phyloP scores from a whole-genome alignment of 148 eudicot species.

The Chenopodium formosanum region DNA sequence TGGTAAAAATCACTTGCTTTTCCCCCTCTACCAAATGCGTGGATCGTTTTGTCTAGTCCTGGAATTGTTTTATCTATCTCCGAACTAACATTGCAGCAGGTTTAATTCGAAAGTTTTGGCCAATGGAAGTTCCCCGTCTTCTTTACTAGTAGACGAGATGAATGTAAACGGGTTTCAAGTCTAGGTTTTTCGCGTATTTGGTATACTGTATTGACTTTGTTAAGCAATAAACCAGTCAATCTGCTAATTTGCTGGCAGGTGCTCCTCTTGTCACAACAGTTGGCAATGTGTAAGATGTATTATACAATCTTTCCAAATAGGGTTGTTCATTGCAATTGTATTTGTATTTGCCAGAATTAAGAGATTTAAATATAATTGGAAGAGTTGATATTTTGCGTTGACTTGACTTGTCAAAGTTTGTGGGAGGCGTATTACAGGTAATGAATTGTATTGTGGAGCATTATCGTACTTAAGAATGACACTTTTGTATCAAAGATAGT shows the following conservation, averaged over 20 bases:
- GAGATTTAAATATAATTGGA: not conserved
- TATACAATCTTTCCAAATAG: not conserved
- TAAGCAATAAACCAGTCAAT: not conserved
- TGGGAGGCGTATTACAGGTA: not conserved
- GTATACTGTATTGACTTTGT: not conserved
- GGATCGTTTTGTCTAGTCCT: not conserved
- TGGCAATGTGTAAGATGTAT: not conserved
- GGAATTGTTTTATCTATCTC: not conserved
- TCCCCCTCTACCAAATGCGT: no score
- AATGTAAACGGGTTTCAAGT: not conserved
- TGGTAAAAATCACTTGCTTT: not conserved
- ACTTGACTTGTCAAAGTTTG: not conserved
- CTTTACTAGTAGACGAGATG: not conserved
- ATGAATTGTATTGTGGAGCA: not conserved
- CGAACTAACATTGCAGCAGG: not conserved
- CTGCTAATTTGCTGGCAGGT: not conserved
- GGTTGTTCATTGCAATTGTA: not conserved
- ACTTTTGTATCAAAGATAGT: not conserved
- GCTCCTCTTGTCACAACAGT: constrained; percentile 11
- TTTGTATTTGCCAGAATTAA: not conserved
- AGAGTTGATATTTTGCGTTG: not conserved
- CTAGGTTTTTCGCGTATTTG: not conserved
- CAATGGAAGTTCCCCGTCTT: not conserved
- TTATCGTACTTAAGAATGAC: not conserved
- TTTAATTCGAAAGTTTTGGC: not conserved